Percentiles rank a stretch among this genome's conserved stretches.
These are phyloP conservation scores for Ophiocordyceps camponoti-saundersi DNA, from an alignment of 2,329 filamentous ascomycete species.

Conservation along the genomic window DNA sequence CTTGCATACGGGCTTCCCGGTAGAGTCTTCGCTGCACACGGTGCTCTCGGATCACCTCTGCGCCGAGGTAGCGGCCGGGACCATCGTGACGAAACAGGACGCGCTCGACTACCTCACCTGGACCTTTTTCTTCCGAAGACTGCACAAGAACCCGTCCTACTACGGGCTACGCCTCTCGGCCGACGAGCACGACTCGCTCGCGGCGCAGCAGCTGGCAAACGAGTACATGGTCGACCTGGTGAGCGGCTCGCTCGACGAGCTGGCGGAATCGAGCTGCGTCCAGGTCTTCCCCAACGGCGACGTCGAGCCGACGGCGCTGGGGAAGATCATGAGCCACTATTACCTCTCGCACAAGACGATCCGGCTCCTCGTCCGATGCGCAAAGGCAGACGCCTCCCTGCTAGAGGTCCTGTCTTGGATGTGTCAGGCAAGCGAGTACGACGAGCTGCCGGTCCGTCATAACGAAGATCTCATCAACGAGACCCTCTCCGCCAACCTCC, in stretches of 20 bases:
- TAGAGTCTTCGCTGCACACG: constrained; percentile 90
- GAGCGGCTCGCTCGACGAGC: constrained; percentile 65
- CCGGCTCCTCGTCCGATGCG: constrained; percentile 62
- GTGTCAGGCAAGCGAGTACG: constrained; percentile 84
- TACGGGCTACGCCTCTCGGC: constrained; percentile 89
- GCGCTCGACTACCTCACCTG: constrained; percentile 94
- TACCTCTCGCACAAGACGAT: constrained; percentile 94
- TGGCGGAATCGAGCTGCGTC: constrained; percentile 73
- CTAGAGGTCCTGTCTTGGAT: constrained; percentile 81
- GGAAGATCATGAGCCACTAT: constrained; percentile 99
- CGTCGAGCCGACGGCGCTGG: constrained; percentile 75
- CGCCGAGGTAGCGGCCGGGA: constrained; percentile 86
- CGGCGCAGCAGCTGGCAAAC: constrained; percentile 75
- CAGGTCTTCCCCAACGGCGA: constrained; percentile 72
- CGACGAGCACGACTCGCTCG: constrained; percentile 77
- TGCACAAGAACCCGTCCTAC: constrained; percentile 97
- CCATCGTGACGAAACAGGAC: constrained; percentile 87
- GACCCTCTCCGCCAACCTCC: constrained; percentile 69
- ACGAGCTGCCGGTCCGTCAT: constrained; percentile 91
- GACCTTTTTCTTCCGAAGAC: constrained; percentile 96
- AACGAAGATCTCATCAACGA: constrained; percentile 97
- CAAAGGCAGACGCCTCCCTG: constrained; percentile 60
- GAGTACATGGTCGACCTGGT: constrained; percentile 92
- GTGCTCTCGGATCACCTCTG: constrained; percentile 94
- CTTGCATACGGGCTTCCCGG: constrained; percentile 90